Evolutionary conservation across 2,329 filamentous ascomycete genomes (phyloP).

Genomic region (Lasiodiplodia gonubiensis): DNA sequence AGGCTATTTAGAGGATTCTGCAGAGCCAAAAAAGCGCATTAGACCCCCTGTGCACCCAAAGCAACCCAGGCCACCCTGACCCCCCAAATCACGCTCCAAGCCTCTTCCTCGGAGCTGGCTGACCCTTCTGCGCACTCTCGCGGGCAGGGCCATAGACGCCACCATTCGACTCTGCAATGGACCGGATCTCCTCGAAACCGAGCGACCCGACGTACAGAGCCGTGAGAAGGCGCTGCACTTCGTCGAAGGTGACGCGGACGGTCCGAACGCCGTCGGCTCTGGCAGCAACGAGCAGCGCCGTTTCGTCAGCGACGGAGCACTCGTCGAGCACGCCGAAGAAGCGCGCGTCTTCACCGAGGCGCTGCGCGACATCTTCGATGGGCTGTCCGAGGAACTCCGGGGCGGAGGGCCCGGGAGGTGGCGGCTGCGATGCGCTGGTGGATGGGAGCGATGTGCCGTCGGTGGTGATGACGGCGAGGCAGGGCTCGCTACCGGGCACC

Average conservation of each 20-base stretch:
- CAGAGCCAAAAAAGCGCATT: background rate
- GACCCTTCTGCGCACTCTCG: background rate
- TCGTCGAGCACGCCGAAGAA: no score
- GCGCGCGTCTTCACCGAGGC: background rate
- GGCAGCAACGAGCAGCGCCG: background rate
- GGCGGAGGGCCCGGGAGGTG: background rate
- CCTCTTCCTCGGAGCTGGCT: background rate
- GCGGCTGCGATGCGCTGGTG: background rate
- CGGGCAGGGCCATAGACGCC: background rate
- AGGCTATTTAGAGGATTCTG: no score
- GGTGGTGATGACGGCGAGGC: background rate
- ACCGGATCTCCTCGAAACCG: background rate
- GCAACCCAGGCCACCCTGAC: background rate
- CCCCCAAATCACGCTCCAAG: background rate
- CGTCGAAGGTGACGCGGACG: background rate
- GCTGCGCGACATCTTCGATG: background rate
- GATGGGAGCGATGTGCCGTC: background rate
- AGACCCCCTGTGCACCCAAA: background rate
- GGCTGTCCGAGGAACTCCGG: background rate
- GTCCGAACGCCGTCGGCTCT: background rate
- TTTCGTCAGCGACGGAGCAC: no score
- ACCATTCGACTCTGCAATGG: background rate
- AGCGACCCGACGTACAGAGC: no score
- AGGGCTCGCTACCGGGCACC: background rate
- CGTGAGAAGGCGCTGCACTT: no score